Evolutionary conservation across 2,329 filamentous ascomycete species (phyloP).

Genomic region (Dactylellina leptospora): DNA sequence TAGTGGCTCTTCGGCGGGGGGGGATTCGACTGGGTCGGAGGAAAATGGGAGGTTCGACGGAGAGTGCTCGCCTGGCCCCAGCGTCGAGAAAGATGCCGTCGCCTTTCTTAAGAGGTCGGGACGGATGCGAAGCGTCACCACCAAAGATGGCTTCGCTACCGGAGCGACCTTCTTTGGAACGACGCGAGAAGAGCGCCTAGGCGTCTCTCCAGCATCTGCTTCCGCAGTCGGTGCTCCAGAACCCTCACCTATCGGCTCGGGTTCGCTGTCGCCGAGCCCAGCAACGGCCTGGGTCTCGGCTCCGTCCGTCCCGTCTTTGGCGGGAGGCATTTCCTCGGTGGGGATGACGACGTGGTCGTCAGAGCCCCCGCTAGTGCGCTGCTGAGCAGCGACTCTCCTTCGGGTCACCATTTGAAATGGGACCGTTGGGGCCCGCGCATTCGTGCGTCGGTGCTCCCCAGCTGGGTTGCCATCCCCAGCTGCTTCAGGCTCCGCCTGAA

Average conservation of each 20-base stretch:
- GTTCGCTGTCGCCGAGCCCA: conserved; percentile 18
- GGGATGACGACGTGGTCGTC: conserved; percentile 26
- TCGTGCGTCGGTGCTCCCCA: conserved; percentile 35
- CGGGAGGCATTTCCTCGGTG: conserved; percentile 24
- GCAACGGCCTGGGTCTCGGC: neutral
- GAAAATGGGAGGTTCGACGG: conserved; percentile 5
- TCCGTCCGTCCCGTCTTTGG: conserved; percentile 14
- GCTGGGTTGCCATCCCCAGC: conserved; percentile 20
- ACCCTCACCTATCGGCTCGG: conserved; percentile 21
- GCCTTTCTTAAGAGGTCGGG: conserved; percentile 19
- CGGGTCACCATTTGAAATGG: conserved; percentile 52
- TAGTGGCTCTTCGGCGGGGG: neutral
- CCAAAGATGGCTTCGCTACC: conserved; percentile 24
- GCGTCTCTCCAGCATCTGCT: conserved; percentile 19
- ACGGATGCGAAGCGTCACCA: conserved; percentile 16
- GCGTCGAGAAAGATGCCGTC: neutral
- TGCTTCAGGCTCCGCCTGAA: conserved; percentile 22
- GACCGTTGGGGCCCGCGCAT: conserved; percentile 43
- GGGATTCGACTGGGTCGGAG: neutral
- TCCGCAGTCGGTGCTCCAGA: conserved; percentile 26
- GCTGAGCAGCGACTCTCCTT: conserved; percentile 32
- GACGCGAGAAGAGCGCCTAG: conserved; percentile 45
- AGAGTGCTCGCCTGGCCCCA: conserved; percentile 22
- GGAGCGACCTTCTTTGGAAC: conserved; percentile 37
- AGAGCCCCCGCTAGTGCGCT: conserved; percentile 37